A percentile compares a stretch with the other conserved stretches of the same genome.
Conservation (phyloP, 345 rosid species). For the Aquilaria sinensis region DNA sequence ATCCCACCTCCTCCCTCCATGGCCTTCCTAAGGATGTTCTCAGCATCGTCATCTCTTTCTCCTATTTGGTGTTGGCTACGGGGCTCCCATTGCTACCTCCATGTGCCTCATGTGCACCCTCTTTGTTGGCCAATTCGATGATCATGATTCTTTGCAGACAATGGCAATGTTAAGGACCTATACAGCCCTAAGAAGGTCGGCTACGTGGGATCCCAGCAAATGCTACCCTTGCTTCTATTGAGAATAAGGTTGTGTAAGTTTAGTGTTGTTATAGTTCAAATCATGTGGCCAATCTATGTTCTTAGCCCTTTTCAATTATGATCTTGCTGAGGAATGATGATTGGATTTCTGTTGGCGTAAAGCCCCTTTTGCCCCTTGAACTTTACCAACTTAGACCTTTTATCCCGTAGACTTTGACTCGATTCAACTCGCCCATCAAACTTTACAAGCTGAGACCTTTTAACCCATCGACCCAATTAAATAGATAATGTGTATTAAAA, state of each 20-base stretch:
- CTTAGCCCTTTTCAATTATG: no score
- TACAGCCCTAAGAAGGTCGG: conserved; percentile 69
- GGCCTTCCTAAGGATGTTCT: conserved; percentile 82
- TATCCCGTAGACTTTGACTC: no score
- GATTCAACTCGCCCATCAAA: no score
- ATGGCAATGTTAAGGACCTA: conserved; percentile 30
- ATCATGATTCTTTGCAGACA: conserved; percentile 25
- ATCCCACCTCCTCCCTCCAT: conserved; percentile 35
- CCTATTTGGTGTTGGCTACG: conserved; percentile 91
- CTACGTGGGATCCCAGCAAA: conserved; percentile 56
- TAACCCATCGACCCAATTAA: no score
- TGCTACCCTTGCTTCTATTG: conserved; percentile 4
- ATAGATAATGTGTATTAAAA: no score
- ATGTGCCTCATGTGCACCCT: conserved; percentile 86
- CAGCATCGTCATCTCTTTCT: conserved; percentile 69
- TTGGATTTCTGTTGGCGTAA: no score
- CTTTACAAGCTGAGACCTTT: no score
- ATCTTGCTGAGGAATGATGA: no score
- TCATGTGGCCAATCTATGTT: no score
- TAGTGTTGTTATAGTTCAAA: no score
- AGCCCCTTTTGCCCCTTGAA: no score
- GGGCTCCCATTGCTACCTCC: conserved; percentile 85
- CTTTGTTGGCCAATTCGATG: conserved; percentile 33
- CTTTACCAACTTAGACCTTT: no score
- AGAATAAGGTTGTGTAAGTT: conserved; percentile 27